Evolutionary conservation across 1,284 basidiomycete genomes (phyloP).

Genomic region (Ganoderma lucidum): DNA sequence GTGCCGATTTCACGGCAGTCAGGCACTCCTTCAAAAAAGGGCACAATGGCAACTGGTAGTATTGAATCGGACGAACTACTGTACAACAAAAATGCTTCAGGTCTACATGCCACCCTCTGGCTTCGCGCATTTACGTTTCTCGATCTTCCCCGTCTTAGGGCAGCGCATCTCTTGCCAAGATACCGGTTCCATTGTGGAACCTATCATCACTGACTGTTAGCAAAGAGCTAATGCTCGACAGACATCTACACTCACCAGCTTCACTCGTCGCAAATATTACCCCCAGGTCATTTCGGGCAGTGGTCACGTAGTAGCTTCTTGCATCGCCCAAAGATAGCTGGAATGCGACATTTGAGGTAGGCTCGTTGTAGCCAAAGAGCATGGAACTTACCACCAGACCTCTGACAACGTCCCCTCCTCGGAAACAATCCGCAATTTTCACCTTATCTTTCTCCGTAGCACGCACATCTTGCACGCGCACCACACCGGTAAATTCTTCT

Average conservation of each 20-base stretch:
- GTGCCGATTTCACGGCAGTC: not conserved
- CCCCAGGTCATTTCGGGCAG: constrained; percentile 93
- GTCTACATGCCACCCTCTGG: constrained; percentile 60
- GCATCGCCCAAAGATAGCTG: constrained; percentile 88
- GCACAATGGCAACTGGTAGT: not conserved
- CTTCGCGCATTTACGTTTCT: constrained; percentile 91
- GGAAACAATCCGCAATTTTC: constrained; percentile 94
- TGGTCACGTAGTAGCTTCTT: constrained; percentile 93
- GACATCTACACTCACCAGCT: constrained; percentile 57
- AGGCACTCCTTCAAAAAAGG: not conserved
- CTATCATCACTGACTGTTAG: constrained; percentile 44
- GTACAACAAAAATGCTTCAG: not conserved
- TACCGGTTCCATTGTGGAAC: constrained; percentile 82
- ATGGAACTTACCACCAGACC: constrained; percentile 82
- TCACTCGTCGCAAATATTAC: constrained; percentile 90
- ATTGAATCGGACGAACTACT: not conserved
- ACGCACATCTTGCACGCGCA: constrained; percentile 91
- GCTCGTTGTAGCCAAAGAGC: not conserved
- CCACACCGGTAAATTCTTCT: constrained; percentile 95
- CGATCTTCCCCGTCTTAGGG: constrained; percentile 80
- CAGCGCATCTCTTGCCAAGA: constrained; percentile 95
- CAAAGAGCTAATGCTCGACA: not conserved
- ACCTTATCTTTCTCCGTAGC: constrained; percentile 93
- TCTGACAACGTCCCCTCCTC: constrained; percentile 95
- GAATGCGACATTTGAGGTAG: not conserved